Evolutionary conservation across 345 rosid species (phyloP).

Genomic region (Citrus unshiu): DNA sequence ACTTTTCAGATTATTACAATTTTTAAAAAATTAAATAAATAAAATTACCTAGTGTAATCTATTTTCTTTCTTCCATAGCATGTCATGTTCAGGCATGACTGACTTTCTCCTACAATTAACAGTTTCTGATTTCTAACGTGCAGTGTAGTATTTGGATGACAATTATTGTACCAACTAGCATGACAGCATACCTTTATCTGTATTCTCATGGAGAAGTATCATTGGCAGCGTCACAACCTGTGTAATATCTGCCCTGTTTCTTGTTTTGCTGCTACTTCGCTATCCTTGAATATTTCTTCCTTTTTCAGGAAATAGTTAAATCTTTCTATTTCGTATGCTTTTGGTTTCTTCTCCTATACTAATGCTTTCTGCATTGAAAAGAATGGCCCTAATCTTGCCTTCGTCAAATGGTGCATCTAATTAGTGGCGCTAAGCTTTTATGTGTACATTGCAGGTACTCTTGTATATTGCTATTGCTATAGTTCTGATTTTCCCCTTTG

Average conservation of each 20-base stretch:
- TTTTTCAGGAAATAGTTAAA: not conserved
- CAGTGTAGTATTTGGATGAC: conserved; percentile 99
- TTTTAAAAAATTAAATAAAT: no score
- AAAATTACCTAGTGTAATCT: not conserved
- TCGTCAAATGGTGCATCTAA: not conserved
- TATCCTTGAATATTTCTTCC: not conserved
- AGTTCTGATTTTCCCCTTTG: conserved; percentile 87
- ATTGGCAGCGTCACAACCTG: conserved; percentile 97
- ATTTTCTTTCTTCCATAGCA: not conserved
- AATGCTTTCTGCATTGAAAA: not conserved
- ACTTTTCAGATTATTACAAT: not conserved
- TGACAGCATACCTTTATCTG: conserved; percentile 92
- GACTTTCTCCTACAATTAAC: not conserved
- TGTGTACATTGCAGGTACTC: conserved; percentile 61
- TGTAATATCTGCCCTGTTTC: conserved; percentile 44
- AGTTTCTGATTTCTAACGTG: conserved; percentile 23
- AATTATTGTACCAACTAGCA: conserved; percentile 87
- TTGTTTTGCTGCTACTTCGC: not conserved
- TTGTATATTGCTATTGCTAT: conserved; percentile 70
- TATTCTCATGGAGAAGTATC: conserved; percentile 98
- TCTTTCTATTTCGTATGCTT: not conserved
- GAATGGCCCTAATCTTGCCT: not conserved
- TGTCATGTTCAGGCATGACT: not conserved
- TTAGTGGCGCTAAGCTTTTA: conserved; percentile 7
- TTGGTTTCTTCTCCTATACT: not conserved